These are phyloP conservation scores for Talaromyces atroroseus DNA, from an alignment of 2,329 filamentous ascomycete genomes.

Conservation along the genomic window DNA sequence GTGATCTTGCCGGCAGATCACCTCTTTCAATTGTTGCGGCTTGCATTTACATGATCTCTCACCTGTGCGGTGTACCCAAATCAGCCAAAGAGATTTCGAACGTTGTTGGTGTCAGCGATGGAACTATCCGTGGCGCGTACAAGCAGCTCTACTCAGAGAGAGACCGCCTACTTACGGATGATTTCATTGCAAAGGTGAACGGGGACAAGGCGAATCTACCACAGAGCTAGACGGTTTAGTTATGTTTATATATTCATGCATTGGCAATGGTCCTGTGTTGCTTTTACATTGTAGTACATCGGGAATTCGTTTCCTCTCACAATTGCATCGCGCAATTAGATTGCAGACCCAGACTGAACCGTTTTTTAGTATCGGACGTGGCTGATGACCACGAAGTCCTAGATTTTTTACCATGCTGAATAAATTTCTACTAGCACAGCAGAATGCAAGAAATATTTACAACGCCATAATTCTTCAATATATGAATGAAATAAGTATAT, in stretches of 20 bases:
- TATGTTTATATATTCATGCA: neutral
- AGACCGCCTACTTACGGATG: conserved; percentile 66
- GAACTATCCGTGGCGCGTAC: conserved; percentile 94
- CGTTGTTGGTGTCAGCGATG: conserved; percentile 87
- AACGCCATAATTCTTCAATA: too few relatives aligned
- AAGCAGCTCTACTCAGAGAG: conserved; percentile 74
- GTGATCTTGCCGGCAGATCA: conserved; percentile 83
- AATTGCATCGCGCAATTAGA: neutral
- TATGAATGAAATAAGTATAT: too few relatives aligned
- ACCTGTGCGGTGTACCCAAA: conserved; percentile 73
- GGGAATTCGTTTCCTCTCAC: neutral
- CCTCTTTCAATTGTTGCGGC: conserved; percentile 90
- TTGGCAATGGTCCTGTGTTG: neutral
- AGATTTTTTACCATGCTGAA: neutral
- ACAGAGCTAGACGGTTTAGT: conserved; percentile 17
- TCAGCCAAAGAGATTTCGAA: conserved; percentile 79
- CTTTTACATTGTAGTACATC: neutral
- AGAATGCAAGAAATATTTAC: neutral
- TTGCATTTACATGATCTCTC: conserved; percentile 92
- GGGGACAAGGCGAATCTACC: conserved; percentile 69
- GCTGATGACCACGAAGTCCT: neutral
- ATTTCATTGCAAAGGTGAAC: conserved; percentile 67
- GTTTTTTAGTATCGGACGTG: neutral
- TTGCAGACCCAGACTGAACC: neutral
- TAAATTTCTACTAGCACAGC: neutral